Percentiles rank a stretch among this genome's conserved stretches.
These are phyloP conservation scores for Aulographum hederae DNA, from an alignment of 2,329 filamentous ascomycete genomes.

Conservation along the genomic window DNA sequence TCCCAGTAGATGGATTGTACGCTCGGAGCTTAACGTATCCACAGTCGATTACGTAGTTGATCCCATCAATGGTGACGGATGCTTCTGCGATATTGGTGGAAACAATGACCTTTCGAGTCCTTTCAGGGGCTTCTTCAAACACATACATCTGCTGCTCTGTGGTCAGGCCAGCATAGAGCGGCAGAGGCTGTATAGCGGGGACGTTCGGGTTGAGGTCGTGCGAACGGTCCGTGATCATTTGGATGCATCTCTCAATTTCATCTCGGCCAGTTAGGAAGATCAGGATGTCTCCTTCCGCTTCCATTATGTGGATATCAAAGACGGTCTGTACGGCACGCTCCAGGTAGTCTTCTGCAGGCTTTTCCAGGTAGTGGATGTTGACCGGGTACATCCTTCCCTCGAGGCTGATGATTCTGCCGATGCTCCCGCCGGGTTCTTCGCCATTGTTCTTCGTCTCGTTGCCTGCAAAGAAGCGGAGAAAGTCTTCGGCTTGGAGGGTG, in stretches of 20 bases:
- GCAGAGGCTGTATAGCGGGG: slow-evolving; percentile 48
- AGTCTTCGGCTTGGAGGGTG: slow-evolving; percentile 76
- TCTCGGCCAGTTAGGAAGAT: slow-evolving; percentile 86
- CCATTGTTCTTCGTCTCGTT: slow-evolving; percentile 19
- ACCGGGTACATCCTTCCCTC: slow-evolving; percentile 82
- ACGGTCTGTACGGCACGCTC: slow-evolving; percentile 68
- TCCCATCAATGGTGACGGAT: slow-evolving; percentile 82
- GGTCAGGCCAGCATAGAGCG: slow-evolving; percentile 75
- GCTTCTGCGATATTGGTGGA: slow-evolving; percentile 95
- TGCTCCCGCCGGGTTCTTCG: slow-evolving; percentile 16
- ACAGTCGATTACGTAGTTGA: slow-evolving; percentile 77
- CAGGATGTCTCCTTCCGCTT: slow-evolving; percentile 63
- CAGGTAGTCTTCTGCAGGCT: slow-evolving; percentile 70
- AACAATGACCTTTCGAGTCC: slow-evolving; percentile 79
- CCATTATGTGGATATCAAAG: slow-evolving; percentile 70
- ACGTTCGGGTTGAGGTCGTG: slow-evolving; percentile 40
- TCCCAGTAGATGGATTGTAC: slow-evolving; percentile 68
- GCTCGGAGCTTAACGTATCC: slow-evolving; percentile 82
- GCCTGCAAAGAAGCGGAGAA: slow-evolving; percentile 57
- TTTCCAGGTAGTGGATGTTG: slow-evolving; percentile 64
- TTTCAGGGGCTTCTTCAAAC: slow-evolving; percentile 66
- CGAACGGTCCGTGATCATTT: slow-evolving; percentile 57
- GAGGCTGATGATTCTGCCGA: slow-evolving; percentile 57
- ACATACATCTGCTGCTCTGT: slow-evolving; percentile 91
- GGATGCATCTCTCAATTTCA: slow-evolving; percentile 73